These are phyloP conservation scores for Acrocalymma vagum DNA, from an alignment of 2,329 filamentous ascomycete species.

Conservation along the genomic window DNA sequence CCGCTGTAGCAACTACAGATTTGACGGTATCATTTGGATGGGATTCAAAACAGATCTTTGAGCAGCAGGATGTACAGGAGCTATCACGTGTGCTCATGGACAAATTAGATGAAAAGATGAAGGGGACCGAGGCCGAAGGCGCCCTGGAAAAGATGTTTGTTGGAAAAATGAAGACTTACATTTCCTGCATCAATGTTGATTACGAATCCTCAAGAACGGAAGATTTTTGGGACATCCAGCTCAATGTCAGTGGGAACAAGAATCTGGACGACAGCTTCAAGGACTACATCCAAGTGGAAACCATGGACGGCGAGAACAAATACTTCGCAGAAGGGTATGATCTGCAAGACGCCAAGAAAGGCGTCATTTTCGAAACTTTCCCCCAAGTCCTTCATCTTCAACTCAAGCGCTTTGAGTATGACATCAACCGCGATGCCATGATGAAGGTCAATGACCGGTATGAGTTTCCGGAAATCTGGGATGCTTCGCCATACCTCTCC, in stretches of 20 bases:
- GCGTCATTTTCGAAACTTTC: conserved; percentile 95
- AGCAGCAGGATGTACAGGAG: conserved; percentile 98
- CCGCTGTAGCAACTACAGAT: conserved; percentile 88
- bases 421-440: conserved; percentile 94
- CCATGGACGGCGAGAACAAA: conserved; percentile 97
- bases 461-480: conserved; percentile 85
- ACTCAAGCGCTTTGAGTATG: conserved; percentile 97
- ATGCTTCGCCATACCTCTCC: conserved; percentile 86
- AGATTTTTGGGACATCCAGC: conserved; percentile 98
- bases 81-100: conserved; percentile 97
- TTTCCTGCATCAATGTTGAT: conserved; percentile 97
- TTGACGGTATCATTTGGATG: conserved; percentile 97
- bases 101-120: conserved; percentile 96
- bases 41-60: conserved; percentile 97
- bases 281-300: conserved; percentile 96
- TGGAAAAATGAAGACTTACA: conserved; percentile 98
- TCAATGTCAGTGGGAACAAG: conserved; percentile 95
- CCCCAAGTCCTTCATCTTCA: conserved; percentile 94
- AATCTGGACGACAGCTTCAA: conserved; percentile 93
- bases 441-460: conserved; percentile 98
- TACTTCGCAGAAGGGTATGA: conserved; percentile 94
- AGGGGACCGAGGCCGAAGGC: conserved; percentile 90
- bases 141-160: conserved; percentile 91
- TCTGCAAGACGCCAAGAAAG: conserved; percentile 95
- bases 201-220: conserved; percentile 96